phyloP scores from a whole-genome alignment of 2,329 filamentous ascomycete genomes.

The Colletotrichum lentis region DNA sequence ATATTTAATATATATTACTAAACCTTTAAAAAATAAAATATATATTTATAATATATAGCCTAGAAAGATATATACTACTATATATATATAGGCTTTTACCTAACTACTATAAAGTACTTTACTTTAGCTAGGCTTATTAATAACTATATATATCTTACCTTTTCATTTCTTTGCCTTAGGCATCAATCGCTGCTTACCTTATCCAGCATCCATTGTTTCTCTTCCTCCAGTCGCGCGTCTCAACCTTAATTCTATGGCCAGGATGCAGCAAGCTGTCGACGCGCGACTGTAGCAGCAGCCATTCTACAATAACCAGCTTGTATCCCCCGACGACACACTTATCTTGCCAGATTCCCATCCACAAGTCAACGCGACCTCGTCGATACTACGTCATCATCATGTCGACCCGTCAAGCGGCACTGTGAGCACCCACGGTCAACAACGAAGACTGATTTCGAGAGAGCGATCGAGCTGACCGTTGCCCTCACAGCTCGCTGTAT shows the following conservation, averaged over 20 bases:
- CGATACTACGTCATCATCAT: constrained; percentile 44
- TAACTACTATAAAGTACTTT: too few species aligned
- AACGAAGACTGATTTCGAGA: neutral
- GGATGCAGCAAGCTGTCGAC: neutral
- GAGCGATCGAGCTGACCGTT: neutral
- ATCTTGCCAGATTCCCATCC: fast-evolving
- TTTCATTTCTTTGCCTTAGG: too few species aligned
- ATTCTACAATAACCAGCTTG: too few species aligned
- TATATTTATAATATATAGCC: too few species aligned
- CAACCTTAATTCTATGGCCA: neutral
- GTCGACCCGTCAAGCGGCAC: constrained; percentile 58
- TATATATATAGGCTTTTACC: too few species aligned
- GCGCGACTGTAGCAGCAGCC: neutral
- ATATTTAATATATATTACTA: too few species aligned
- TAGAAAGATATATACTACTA: too few species aligned
- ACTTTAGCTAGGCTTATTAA: too few species aligned
- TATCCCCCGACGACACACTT: too few species aligned
- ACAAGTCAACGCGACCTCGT: neutral
- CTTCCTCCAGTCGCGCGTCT: neutral
- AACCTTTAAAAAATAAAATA: too few species aligned
- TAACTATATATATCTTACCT: too few species aligned
- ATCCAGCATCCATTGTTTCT: neutral
- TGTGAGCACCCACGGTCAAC: constrained; percentile 52
- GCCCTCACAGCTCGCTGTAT: constrained; percentile 75
- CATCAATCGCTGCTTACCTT: neutral